Percentiles rank a stretch among this genome's conserved stretches.
These are phyloP conservation scores for Cairneyella variabilis DNA, from an alignment of 495 filamentous ascomycete species.

Conservation along the genomic window DNA sequence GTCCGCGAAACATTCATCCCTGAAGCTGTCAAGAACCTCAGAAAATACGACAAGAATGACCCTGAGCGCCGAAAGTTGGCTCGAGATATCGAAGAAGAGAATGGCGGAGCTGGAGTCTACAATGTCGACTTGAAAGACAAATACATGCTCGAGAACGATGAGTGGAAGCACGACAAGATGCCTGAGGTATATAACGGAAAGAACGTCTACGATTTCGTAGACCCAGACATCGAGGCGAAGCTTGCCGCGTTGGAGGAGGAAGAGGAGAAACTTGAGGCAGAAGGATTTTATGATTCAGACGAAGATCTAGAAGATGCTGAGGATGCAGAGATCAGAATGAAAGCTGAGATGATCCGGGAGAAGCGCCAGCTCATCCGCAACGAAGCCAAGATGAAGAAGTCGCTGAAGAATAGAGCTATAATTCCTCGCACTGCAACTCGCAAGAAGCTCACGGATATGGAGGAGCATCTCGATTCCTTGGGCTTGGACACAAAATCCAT, in stretches of 20 bases:
- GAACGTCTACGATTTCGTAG: conserved; percentile 95
- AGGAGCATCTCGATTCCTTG: conserved; percentile 74
- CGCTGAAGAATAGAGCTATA: conserved; percentile 89
- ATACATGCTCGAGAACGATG: conserved; percentile 76
- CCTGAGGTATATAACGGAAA: conserved; percentile 90
- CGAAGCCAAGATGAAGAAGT: conserved; percentile 87
- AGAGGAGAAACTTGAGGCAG: conserved; percentile 82
- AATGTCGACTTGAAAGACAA: conserved; percentile 85
- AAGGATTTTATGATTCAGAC: conserved; percentile 57
- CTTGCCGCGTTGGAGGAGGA: conserved; percentile 89
- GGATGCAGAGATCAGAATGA: conserved; percentile 79
- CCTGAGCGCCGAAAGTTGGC: conserved; percentile 74
- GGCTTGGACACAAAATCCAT: conserved; percentile 80
- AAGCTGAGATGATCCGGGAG: conserved; percentile 92
- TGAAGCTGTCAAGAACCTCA: conserved; percentile 70
- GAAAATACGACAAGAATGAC: conserved; percentile 87
- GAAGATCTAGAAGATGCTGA: conserved; percentile 74
- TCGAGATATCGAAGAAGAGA: conserved; percentile 85
- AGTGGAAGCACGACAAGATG: conserved; percentile 95
- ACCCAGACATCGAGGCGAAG: conserved; percentile 92
- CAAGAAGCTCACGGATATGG: conserved; percentile 77
- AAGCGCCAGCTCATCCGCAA: conserved; percentile 85
- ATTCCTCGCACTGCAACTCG: conserved; percentile 78
- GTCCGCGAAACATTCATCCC: conserved; percentile 83
- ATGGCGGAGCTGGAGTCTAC: conserved; percentile 93